Conservation (phyloP, 2,329 filamentous ascomycete species). For the Colletotrichum salicis region DNA sequence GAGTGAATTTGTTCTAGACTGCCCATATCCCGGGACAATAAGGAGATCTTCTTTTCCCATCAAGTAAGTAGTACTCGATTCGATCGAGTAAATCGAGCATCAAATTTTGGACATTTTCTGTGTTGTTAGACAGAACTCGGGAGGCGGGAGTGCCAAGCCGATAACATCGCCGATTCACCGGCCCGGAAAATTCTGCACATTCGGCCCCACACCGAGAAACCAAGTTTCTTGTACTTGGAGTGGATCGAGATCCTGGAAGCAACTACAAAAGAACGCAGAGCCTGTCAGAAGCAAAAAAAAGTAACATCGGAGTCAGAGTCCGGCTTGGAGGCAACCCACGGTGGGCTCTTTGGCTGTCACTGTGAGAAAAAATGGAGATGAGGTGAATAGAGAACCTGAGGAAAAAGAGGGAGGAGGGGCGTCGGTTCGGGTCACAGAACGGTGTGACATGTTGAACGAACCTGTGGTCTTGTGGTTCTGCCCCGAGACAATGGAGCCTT, state of each 20-base stretch:
- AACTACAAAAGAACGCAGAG: neutral
- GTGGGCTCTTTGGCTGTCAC: neutral
- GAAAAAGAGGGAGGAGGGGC: neutral
- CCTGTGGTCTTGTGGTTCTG: neutral
- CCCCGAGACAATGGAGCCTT: slow-evolving; percentile 2
- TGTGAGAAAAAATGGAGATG: slow-evolving; percentile 4
- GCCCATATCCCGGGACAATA: too few species aligned
- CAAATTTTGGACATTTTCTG: neutral
- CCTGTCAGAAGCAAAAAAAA: neutral
- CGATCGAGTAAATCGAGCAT: neutral
- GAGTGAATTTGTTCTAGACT: neutral
- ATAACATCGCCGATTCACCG: slow-evolving; percentile 9
- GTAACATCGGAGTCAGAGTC: neutral
- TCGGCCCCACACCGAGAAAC: slow-evolving; percentile 27
- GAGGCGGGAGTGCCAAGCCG: slow-evolving; percentile 21
- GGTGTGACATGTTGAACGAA: slow-evolving; percentile 5
- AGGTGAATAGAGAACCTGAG: neutral
- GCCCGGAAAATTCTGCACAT: slow-evolving; percentile 30
- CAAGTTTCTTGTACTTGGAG: slow-evolving; percentile 23
- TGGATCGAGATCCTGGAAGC: slow-evolving; percentile 15
- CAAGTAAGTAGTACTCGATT: neutral
- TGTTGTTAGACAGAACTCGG: neutral
- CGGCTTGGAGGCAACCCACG: slow-evolving; percentile 20
- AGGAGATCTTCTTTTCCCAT: neutral
- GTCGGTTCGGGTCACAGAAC: neutral